These are phyloP conservation scores for Arachnopeziza araneosa DNA, from an alignment of 2,329 filamentous ascomycete genomes.

Conservation along the genomic window DNA sequence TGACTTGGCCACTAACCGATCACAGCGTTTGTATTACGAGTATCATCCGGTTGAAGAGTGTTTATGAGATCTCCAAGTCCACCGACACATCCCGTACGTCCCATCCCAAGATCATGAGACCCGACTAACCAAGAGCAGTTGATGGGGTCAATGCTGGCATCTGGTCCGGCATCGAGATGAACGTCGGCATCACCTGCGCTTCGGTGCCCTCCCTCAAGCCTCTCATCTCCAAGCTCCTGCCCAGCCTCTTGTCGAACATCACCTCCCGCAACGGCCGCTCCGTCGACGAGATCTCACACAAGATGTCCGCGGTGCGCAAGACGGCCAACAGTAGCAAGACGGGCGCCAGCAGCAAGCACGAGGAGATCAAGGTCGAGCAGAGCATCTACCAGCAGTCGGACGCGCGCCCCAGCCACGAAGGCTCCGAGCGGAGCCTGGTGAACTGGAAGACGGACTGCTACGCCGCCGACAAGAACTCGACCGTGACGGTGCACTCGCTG, in stretches of 20 bases:
- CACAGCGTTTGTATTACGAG: conserved; percentile 10
- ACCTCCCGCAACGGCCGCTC: background rate
- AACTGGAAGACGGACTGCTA: background rate
- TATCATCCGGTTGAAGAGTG: conserved; percentile 10
- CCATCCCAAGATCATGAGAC: background rate
- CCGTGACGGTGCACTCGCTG: background rate
- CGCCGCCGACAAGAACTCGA: background rate
- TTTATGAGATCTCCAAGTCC: conserved; percentile 9
- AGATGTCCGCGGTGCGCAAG: background rate
- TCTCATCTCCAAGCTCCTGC: background rate
- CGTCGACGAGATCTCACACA: background rate
- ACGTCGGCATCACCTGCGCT: conserved; percentile 44
- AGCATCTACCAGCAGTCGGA: background rate
- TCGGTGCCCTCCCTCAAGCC: background rate
- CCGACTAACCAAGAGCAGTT: background rate
- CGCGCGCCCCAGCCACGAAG: background rate
- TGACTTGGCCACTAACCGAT: background rate
- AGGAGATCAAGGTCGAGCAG: background rate
- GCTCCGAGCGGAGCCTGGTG: background rate
- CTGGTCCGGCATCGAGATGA: conserved; percentile 45
- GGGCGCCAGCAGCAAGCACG: background rate
- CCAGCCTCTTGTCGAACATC: background rate
- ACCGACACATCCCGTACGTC: conserved; percentile 9
- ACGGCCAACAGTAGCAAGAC: background rate
- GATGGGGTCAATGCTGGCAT: conserved; percentile 10